Base-by-base conservation (phyloP, 768 basidiomycete species). In the Lactarius pseudohatsudake region DNA sequence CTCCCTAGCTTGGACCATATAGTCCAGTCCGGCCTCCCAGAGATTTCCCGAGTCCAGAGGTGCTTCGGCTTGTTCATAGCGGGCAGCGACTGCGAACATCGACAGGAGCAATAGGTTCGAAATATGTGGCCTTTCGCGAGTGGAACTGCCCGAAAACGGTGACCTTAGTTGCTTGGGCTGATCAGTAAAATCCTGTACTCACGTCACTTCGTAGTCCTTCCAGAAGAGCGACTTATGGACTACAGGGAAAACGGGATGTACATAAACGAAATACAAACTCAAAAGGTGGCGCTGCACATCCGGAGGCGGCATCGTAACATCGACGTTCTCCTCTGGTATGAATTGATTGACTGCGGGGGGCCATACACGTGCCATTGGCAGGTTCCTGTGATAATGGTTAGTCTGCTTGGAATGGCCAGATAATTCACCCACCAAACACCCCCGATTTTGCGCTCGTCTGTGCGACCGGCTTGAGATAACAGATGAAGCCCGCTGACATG, bases 231-330 rank as follows among this genome's bases (percentile, higher is more conserved):
- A 77, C 76, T 88, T 90, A 75, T 91, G 85, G n/a, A 94, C 76
- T 56, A 95, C 81, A 8, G 94, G 94, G 71, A 91, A 90, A 61
- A 87, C 81, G 7, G 94, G 92, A 70, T 96, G 93, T 36, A 90
- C 86, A 72, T 92, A 90, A 13, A 84, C 85, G 76, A 94, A 94
- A 75, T 92, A 96, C 9, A 93, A 78, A 38, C 85, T 82, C 59
- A 95, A 74, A 4, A 95, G 80, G 45, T 81, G 83, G 64, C 90
- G 85, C 75, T 92, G 92, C 40, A 85, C 77, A 20, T 82, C 80
- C 26, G 79, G 72, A 32, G 88, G 80, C 18, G 93, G 93, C 47
- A 95, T 75, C 16, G 76, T 77, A 40, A 84, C 79, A 45, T 80
- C 74, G 53, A 82, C 68, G 47, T 76, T 78, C 50, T 81, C 78